These are phyloP conservation scores for Mycena galericulata DNA, from an alignment of 768 basidiomycete species.

Conservation along the genomic window DNA sequence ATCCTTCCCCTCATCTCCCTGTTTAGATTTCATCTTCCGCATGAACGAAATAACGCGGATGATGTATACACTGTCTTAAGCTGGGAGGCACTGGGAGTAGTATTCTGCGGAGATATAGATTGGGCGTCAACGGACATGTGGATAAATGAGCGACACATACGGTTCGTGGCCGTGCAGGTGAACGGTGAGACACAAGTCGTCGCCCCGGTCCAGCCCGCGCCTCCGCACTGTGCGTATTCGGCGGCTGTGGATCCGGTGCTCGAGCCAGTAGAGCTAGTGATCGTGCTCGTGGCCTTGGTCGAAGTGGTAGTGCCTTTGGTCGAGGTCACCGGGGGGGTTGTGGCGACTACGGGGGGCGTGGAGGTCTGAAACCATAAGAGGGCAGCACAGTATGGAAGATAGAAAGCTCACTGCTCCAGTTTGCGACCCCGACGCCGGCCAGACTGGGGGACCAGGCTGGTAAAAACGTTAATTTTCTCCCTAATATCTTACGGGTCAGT, in stretches of 20 bases:
- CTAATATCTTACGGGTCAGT: not conserved
- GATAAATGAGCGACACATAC: not conserved
- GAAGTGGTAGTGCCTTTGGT: not conserved
- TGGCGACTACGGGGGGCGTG: not conserved
- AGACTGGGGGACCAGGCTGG: slow-evolving; percentile 25
- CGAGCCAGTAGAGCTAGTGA: not conserved
- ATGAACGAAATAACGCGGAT: too few relatives aligned
- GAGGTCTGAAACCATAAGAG: not conserved
- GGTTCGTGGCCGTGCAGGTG: not conserved
- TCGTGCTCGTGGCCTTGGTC: not conserved
- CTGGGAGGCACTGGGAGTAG: slow-evolving; percentile 21
- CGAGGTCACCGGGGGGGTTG: not conserved
- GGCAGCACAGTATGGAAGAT: not conserved
- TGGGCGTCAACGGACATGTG: not conserved
- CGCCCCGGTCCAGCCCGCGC: slow-evolving; percentile 13
- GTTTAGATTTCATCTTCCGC: too few relatives aligned
- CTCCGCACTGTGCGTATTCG: slow-evolving; percentile 18
- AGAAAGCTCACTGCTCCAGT: slow-evolving; percentile 9
- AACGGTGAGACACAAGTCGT: slow-evolving; percentile 11
- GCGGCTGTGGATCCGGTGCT: slow-evolving; percentile 4
- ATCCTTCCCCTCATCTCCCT: too few relatives aligned
- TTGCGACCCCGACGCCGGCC: slow-evolving; percentile 18
- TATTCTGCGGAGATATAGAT: not conserved
- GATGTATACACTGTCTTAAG: too few relatives aligned
- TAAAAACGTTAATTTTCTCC: not conserved